Evolutionary conservation across 805 yeast genomes (phyloP).

Genomic region (Naumovozyma dairenensis): DNA sequence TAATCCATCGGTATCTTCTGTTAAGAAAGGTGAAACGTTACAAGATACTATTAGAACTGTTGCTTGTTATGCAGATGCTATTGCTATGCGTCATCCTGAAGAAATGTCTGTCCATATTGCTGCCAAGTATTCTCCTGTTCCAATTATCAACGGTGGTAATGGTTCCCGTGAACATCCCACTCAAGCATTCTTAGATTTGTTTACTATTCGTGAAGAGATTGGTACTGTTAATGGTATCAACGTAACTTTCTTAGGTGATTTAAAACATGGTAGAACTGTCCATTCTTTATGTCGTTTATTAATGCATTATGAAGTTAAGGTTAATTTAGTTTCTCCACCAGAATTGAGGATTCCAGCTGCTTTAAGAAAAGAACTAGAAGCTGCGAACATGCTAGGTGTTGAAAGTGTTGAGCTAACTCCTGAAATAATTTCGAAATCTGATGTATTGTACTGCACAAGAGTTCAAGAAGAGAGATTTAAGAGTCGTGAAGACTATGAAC

Average conservation of each 20-base stretch:
- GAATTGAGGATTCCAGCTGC: conserved; percentile 77
- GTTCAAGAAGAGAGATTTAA: conserved; percentile 94
- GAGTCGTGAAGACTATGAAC: conserved; percentile 64
- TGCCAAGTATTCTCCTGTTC: conserved; percentile 93
- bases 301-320: conserved; percentile 83
- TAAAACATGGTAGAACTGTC: conserved; percentile 96
- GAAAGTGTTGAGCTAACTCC: conserved; percentile 75
- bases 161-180: conserved; percentile 98
- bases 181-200: conserved; percentile 93
- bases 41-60: conserved; percentile 93
- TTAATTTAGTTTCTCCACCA: conserved; percentile 84
- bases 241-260: conserved; percentile 97
- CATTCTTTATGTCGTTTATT: conserved; percentile 89
- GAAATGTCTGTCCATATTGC: conserved; percentile 90
- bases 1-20: conserved; percentile 80
- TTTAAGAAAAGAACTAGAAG: conserved; percentile 54
- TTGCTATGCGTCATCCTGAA: conserved; percentile 92
- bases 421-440: conserved; percentile 80
- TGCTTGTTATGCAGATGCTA: conserved; percentile 93
- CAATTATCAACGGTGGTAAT: conserved; percentile 95
- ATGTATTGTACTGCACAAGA: conserved; percentile 95
- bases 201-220: conserved; percentile 96
- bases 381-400: conserved; percentile 56
- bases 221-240: conserved; percentile 98
- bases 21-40: conserved; percentile 94